Base-by-base conservation (phyloP, 2,329 filamentous ascomycete species). In the Hirsutella rhossiliensis region DNA sequence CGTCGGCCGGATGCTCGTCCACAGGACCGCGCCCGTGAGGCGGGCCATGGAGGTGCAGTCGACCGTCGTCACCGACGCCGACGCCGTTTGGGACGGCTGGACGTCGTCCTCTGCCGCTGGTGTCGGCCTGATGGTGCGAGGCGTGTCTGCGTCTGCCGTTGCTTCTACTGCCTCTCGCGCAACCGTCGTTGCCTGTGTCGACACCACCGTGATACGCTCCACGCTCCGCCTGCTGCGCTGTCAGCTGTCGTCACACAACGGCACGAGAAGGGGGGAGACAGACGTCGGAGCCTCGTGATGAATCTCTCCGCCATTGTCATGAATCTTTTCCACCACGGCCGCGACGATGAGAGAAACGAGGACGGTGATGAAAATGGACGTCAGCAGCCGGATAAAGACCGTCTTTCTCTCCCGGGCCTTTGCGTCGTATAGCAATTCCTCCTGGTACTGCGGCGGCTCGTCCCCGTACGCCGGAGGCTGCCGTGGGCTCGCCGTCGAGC, bases 261-360 rank as follows among this genome's bases (percentile, higher is more conserved):
- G 17, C 23, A 27, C 23, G 9, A n/a, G 3, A 12, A 15, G 15
- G 18, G 12, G 9, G 8, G 4, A 3, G 9, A 41, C 42, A 4
- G 12, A 47, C 45, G 42, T 40, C 28, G 32, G 36, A 29, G 36
- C 37, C 18, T 37, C 18, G 11, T 44, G 42, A 11, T 32, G 19
- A 11, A 20, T 43, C 18, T n/a, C 20, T 13, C 29, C 32, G 11
- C 41, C 43, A 15, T 44, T 43, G 29, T 47, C 47, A 18, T 48
- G 43, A 4, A 55, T 53, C 42, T 47, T 51, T 17, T 47, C 49
- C 9, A 56, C 51, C 5, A 51, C 53, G 17, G 51, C 54, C 7
- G 54, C 54, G 2, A 55, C 50, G 13, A 55, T 46, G 7, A 57
- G 44, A 1, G 50, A 48, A 4, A 56, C 54, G 8, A 57, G 43